A percentile compares a stretch with the other conserved stretches of the same genome.
Evolutionary conservation across 1,139 yeast species (phyloP).

Genomic region (Lodderomyces beijingensis): DNA sequence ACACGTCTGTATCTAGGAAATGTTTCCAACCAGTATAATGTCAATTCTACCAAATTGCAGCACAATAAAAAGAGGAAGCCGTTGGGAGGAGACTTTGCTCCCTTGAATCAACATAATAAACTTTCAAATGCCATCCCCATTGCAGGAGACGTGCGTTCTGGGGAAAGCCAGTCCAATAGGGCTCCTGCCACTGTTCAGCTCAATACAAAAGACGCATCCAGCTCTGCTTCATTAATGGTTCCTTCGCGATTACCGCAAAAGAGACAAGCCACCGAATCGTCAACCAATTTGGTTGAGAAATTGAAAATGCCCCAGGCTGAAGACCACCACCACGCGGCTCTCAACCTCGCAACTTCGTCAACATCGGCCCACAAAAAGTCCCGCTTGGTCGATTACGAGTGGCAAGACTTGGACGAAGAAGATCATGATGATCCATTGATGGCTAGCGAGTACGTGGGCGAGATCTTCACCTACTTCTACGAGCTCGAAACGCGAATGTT

Average conservation of each 20-base stretch:
- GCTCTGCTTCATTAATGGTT: slow-evolving; percentile 11
- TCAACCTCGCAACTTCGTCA: slow-evolving; percentile 1
- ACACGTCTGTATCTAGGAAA: slow-evolving; percentile 37
- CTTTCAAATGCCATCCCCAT: slow-evolving; percentile 2
- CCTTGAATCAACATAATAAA: slow-evolving; percentile 14
- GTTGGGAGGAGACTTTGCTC: slow-evolving; percentile 32
- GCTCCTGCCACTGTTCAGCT: too few species aligned
- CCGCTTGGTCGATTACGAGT: slow-evolving; percentile 48
- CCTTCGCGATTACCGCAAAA: slow-evolving; percentile 51
- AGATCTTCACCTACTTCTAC: slow-evolving; percentile 77
- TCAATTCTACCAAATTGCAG: slow-evolving; percentile 3
- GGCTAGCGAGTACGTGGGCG: slow-evolving; percentile 91
- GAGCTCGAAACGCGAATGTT: slow-evolving; percentile 70
- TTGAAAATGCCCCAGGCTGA: slow-evolving; percentile 16
- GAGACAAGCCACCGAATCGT: slow-evolving; percentile 54
- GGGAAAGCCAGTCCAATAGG: too few species aligned
- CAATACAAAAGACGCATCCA: not conserved
- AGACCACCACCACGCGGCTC: slow-evolving; percentile 6
- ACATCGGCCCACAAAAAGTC: slow-evolving; percentile 25
- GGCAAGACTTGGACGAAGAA: slow-evolving; percentile 92
- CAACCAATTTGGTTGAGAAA: slow-evolving; percentile 47
- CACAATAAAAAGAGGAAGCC: slow-evolving; percentile 24
- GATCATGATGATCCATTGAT: slow-evolving; percentile 89
- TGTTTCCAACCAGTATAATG: slow-evolving; percentile 32
- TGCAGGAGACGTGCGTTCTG: slow-evolving; percentile 1